Conservation (phyloP, 768 basidiomycete species). For the Panaeolus papilionaceus region DNA sequence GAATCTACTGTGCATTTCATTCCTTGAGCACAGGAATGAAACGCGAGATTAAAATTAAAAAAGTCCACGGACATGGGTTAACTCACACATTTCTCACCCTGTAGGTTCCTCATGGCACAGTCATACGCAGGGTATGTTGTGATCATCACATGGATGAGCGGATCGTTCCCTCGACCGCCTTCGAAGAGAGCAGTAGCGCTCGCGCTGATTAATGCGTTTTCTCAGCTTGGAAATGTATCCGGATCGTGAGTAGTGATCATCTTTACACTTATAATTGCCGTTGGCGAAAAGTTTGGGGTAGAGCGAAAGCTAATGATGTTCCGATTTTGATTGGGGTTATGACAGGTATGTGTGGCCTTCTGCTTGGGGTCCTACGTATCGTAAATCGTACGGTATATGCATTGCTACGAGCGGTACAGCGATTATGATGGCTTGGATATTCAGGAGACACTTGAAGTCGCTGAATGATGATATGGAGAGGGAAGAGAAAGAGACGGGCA, state of each 20-base stretch:
- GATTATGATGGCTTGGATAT: constrained; percentile 59
- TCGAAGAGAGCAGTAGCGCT: constrained; percentile 87
- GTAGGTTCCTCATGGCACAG: constrained; percentile 79
- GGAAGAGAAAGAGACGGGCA: constrained; percentile 47
- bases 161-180: constrained; percentile 62
- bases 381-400: constrained; percentile 75
- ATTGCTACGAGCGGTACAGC: constrained; percentile 61
- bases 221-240: constrained; percentile 82
- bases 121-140: constrained; percentile 76
- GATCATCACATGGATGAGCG: constrained; percentile 60
- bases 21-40: not conserved
- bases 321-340: constrained; percentile 62
- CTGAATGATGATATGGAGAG: constrained; percentile 45
- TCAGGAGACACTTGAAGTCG: constrained; percentile 45
- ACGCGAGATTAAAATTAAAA: not conserved
- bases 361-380: constrained; percentile 75
- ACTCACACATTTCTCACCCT: not conserved
- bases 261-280: constrained; percentile 32
- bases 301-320: constrained; percentile 72
- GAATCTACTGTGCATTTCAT: not conserved
- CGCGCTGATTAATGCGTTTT: constrained; percentile 82
- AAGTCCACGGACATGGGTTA: not conserved
- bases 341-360: constrained; percentile 74
- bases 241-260: constrained; percentile 73
- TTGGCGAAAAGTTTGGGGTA: constrained; percentile 46